A percentile compares a stretch with the other conserved stretches of the same genome.
Evolutionary conservation across 2,329 filamentous ascomycete species (phyloP).

Genomic region (Onygenales sp.): DNA sequence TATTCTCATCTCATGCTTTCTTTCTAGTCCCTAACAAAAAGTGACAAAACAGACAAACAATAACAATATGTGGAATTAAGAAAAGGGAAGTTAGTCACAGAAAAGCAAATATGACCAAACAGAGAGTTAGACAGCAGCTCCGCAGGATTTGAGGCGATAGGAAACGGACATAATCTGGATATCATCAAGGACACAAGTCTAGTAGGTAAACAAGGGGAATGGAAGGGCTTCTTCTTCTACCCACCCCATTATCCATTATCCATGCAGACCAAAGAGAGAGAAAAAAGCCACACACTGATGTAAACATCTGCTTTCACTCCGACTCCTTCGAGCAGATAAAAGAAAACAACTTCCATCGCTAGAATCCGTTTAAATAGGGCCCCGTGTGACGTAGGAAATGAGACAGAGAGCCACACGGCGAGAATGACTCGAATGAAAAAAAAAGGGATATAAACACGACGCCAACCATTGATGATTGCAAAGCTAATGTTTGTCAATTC

Average conservation of each 20-base stretch:
- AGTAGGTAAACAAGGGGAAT: not conserved
- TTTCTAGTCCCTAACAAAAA: not conserved
- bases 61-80: not conserved
- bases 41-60: not conserved
- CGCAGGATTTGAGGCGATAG: not conserved
- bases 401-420: too few species aligned
- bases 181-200: slow-evolving; percentile 6
- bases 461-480: not conserved
- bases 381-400: not conserved
- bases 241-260: not conserved
- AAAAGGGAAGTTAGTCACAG: not conserved
- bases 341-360: too few species aligned
- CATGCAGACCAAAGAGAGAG: not conserved
- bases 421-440: not conserved
- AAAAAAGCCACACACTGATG: too few species aligned
- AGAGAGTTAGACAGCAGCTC: not conserved
- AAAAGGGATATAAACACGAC: not conserved
- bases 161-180: slow-evolving; percentile 18
- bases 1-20: not conserved
- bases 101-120: not conserved
- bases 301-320: too few species aligned
- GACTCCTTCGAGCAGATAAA: too few species aligned
- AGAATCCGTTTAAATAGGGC: too few species aligned
- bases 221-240: not conserved
- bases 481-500: not conserved